Base-by-base conservation (phyloP, 495 filamentous ascomycete species). In the Penicillium pancosmium region DNA sequence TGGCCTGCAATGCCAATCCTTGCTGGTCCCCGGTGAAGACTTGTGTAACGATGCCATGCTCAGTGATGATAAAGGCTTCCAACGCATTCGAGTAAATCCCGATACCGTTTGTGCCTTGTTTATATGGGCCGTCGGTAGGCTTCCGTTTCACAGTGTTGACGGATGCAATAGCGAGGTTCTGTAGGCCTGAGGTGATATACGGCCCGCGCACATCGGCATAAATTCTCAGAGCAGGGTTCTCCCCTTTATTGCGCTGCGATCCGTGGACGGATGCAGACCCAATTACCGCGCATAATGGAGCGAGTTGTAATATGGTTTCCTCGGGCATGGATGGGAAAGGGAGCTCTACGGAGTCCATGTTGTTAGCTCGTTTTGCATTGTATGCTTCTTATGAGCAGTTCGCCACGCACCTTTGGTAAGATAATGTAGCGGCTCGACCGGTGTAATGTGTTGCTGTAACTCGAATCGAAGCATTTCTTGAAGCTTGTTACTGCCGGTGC, bases 41-140 rank as follows among this genome's bases (percentile, higher is more conserved):
- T 50, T 82, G 84, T 61, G 86, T 88, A 47, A 98, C 88, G 60
- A 90, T 96, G 25, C 92, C 90, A 72, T 95, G 91, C 71, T 99
- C 94, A 33, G 91, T 85, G 21, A 86, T 72, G 64, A 96, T 93
- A 53, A 96, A 86, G 3, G 85, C 88, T 71, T 97, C 92, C 76
- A 98, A 83, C 2, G 88, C 90, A 61, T 87, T 88, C 0, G 91
- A 90, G 62, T 99, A 99, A 25, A 87, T 90, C 0, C 89, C 90
- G 62, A 98, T 95, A 15, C 91, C 94, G 72, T 92, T 97, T 25
- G 91, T 93, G n/a, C 92, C 93, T 66, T 91, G 85, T 50, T 88
- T 83, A 69, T 99, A 98, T 34, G 93, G 83, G 1, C 89, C 88
- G 65, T 93, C 91, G 0, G 86, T 80, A 15, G 84, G 82, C 69